Percentiles rank a stretch among this genome's conserved stretches.
phyloP scores from a whole-genome alignment of 2,329 filamentous ascomycete species.

The Sporothrix brunneoviolacea region DNA sequence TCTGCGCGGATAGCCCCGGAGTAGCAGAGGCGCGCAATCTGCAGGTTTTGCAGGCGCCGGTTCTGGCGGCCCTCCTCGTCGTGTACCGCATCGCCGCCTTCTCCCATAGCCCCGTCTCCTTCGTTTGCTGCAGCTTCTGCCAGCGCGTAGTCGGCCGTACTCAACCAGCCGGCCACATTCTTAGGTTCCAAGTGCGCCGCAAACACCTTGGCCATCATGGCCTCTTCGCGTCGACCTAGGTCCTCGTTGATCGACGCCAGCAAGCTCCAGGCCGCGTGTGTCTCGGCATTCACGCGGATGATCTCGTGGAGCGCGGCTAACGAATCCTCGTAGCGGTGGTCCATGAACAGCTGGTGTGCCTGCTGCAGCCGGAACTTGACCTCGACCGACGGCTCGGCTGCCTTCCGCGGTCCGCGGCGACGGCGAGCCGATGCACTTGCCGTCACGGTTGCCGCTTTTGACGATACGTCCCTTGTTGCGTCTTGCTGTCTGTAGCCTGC shows the following conservation, averaged over 20 bases:
- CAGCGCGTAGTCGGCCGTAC: conserved; percentile 51
- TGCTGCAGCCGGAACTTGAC: conserved; percentile 61
- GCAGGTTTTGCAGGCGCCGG: conserved; percentile 36
- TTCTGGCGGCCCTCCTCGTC: conserved; percentile 17
- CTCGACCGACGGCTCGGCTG: conserved; percentile 62
- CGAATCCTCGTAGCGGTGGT: conserved; percentile 53
- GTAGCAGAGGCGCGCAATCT: conserved; percentile 52
- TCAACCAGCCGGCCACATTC: conserved; percentile 52
- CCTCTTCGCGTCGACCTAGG: conserved; percentile 49
- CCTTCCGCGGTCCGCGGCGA: conserved; percentile 46
- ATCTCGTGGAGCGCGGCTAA: conserved; percentile 54
- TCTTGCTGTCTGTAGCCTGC: conserved; percentile 13
- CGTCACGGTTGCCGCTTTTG: conserved; percentile 4
- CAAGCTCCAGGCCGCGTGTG: conserved; percentile 58
- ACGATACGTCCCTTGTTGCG: conserved; percentile 5
- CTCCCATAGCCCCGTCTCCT: conserved; percentile 23
- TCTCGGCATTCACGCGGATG: conserved; percentile 62
- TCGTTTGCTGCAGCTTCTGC: conserved; percentile 40
- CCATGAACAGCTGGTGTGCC: conserved; percentile 62
- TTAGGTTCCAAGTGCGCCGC: conserved; percentile 58
- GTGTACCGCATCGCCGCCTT: conserved; percentile 35
- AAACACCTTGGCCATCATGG: conserved; percentile 53
- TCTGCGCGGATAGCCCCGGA: conserved; percentile 54
- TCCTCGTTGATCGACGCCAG: conserved; percentile 56
- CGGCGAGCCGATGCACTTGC: conserved; percentile 7